Evolutionary conservation across 2,329 filamentous ascomycete species (phyloP).

Genomic region (Talaromyces sp.): DNA sequence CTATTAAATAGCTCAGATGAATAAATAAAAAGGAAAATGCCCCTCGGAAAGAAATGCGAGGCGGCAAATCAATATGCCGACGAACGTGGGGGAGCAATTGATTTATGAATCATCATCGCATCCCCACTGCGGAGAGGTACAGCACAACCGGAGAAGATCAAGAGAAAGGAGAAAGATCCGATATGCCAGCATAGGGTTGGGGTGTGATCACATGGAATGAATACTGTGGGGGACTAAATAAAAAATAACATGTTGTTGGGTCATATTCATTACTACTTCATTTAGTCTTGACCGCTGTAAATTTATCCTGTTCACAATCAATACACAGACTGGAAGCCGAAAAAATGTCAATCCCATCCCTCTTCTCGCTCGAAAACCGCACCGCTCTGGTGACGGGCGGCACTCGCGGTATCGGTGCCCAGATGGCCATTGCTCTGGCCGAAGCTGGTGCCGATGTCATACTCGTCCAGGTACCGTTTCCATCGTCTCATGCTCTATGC

Average conservation of each 20-base stretch:
- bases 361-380: slow-evolving; percentile 19
- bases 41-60: slow-evolving; percentile 16
- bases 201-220: background rate
- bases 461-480: slow-evolving; percentile 36
- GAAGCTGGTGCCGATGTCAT: slow-evolving; percentile 49
- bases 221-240: background rate
- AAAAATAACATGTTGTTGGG: background rate
- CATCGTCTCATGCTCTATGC: background rate
- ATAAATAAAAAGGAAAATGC: background rate
- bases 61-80: background rate
- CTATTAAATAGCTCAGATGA: background rate
- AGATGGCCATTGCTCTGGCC: slow-evolving; percentile 48
- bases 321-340: background rate
- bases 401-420: slow-evolving; percentile 46
- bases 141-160: background rate
- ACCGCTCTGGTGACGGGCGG: slow-evolving; percentile 40
- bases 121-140: background rate
- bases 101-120: background rate
- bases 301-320: background rate
- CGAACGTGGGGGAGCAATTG: slow-evolving; percentile 10
- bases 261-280: background rate
- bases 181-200: background rate
- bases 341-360: slow-evolving; percentile 13
- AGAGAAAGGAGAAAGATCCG: background rate
- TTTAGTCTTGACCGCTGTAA: background rate